Evolutionary conservation across 768 basidiomycete species (phyloP).

Genomic region (Boletus barrowsii): DNA sequence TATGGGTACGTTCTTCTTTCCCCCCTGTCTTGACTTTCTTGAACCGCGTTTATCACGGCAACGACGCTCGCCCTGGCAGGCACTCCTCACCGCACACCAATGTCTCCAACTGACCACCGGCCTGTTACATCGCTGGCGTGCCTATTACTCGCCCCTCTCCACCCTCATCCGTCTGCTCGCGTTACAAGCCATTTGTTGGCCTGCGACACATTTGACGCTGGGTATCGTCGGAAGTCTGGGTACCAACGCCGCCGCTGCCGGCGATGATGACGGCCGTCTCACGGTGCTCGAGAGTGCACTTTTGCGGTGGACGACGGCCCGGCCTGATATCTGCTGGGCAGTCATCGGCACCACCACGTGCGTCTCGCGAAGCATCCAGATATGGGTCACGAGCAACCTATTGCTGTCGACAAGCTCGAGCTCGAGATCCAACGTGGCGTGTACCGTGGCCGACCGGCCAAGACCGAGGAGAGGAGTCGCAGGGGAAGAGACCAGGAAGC

Average conservation of each 20-base stretch:
- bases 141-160: slow-evolving; percentile 85
- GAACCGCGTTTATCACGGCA: background rate
- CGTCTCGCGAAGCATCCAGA: slow-evolving; percentile 77
- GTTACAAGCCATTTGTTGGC: slow-evolving; percentile 96
- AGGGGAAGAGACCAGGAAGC: slow-evolving; percentile 19
- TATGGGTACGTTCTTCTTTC: slow-evolving; percentile 56
- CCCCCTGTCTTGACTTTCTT: background rate
- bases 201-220: slow-evolving; percentile 84
- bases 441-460: slow-evolving; percentile 19
- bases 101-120: slow-evolving; percentile 87
- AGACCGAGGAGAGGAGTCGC: slow-evolving; percentile 15
- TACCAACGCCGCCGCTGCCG: slow-evolving; percentile 2
- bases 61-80: slow-evolving; percentile 38
- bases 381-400: slow-evolving; percentile 96
- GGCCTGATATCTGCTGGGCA: slow-evolving; percentile 88
- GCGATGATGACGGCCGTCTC: background rate
- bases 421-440: slow-evolving; percentile 3
- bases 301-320: slow-evolving; percentile 45
- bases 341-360: slow-evolving; percentile 88
- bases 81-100: slow-evolving; percentile 83
- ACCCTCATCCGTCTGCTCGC: slow-evolving; percentile 90
- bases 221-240: slow-evolving; percentile 54
- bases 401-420: slow-evolving; percentile 14
- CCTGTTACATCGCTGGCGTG: slow-evolving; percentile 83
- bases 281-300: slow-evolving; percentile 25